A percentile compares a stretch with the other conserved stretches of the same genome.
phyloP scores from a whole-genome alignment of 2,329 filamentous ascomycete species.

The Stachybotrys chlorohalonatus region DNA sequence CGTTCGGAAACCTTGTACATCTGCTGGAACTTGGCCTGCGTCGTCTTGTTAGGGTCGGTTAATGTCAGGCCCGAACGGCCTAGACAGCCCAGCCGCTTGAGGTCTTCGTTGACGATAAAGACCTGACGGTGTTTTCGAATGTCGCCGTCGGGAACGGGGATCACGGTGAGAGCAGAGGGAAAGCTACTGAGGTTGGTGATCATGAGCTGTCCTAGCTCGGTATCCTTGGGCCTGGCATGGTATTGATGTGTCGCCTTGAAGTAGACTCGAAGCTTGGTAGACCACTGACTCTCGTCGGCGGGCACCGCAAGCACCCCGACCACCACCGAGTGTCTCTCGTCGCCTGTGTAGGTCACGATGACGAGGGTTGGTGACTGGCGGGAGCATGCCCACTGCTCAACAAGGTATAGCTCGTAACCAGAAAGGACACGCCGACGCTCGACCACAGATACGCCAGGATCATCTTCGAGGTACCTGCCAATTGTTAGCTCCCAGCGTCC shows the following conservation, averaged over 20 bases:
- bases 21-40: slow-evolving; percentile 84
- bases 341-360: slow-evolving; percentile 88
- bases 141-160: slow-evolving; percentile 80
- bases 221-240: slow-evolving; percentile 77
- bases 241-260: slow-evolving; percentile 80
- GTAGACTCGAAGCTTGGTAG: slow-evolving; percentile 67
- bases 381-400: slow-evolving; percentile 97
- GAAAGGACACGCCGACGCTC: slow-evolving; percentile 60
- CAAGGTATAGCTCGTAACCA: slow-evolving; percentile 88
- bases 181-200: slow-evolving; percentile 90
- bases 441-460: slow-evolving; percentile 65
- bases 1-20: slow-evolving; percentile 82
- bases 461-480: slow-evolving; percentile 71
- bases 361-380: slow-evolving; percentile 82
- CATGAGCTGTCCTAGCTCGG: slow-evolving; percentile 76
- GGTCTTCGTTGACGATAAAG: slow-evolving; percentile 89
- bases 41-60: slow-evolving; percentile 67
- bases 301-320: slow-evolving; percentile 78
- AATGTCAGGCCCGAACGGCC: slow-evolving; percentile 81
- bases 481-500: slow-evolving; percentile 2
- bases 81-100: slow-evolving; percentile 88
- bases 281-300: slow-evolving; percentile 71
- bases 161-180: slow-evolving; percentile 86
- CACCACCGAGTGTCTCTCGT: slow-evolving; percentile 66
- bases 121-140: slow-evolving; percentile 68